Evolutionary conservation across 2,329 filamentous ascomycete genomes (phyloP), one percentile per base, ranked within the genome.

Genomic region (Ophiostoma pallidulum): DNA sequence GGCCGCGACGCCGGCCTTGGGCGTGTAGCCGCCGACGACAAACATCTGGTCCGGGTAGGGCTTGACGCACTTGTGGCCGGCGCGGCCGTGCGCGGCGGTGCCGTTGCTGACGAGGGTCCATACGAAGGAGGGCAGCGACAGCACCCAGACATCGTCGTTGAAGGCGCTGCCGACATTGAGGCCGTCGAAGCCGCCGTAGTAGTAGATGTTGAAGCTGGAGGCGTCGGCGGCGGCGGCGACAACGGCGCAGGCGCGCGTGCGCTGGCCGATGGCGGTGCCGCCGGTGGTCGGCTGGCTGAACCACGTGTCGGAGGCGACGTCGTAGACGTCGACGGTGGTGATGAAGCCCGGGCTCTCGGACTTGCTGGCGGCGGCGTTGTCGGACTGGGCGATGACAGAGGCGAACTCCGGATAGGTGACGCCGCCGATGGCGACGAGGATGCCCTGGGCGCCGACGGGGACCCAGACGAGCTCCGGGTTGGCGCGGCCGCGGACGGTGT

Each of bases 1-100:
- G 0, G 40, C 36, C 1, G 5, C 38, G 1, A 13, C 24, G 2
- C 63, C 66, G 1, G 58, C 16, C 1, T 57, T 35, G 5, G 70
- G 37, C 1, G 66, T 63, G 53, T 78, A 83, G 10, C 87, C 87
- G 22, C 87, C 87, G 13, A 91, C 70, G 8, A 83, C 73, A 52
- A 92, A 71, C 80, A 94, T 89, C 62, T 91, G 86, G 49, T 83
- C 80, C 14, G 88, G 82, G 65, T 87, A 91, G 1, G 77, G 76
- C 56, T 77, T 76, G 55, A 89, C 78, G 64, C 86, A 92, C 32
- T 80, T 78, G 60, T 91, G 86, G 0, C 86, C 86, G 1, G 80
- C 77, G 46, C 87, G 76, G 3, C 70, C 82, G 64, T 64, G 84
- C 45, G 45, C 57, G 53, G 60, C 77, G 2, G 12, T 57, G 60